Evolutionary conservation across 2,329 filamentous ascomycete genomes (phyloP).

Genomic region (Hansfordia pulvinata): DNA sequence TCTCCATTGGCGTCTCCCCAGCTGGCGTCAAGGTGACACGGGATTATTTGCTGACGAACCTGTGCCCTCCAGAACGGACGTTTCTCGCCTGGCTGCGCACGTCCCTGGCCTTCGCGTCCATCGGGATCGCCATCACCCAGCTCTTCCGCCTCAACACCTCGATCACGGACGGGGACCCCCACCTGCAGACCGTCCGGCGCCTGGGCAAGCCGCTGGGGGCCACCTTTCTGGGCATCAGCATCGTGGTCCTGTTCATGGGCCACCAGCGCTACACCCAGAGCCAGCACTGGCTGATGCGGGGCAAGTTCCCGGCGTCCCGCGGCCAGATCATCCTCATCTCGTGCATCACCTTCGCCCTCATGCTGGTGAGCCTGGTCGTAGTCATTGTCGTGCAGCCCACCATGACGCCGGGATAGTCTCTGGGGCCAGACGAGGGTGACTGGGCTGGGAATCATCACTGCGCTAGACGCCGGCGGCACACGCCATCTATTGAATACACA

Average conservation of each 20-base stretch:
- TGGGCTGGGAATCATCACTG: too few relatives aligned
- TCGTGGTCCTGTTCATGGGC: constrained; percentile 61
- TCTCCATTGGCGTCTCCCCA: too few relatives aligned
- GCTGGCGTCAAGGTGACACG: constrained; percentile 5
- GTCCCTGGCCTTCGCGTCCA: constrained; percentile 67
- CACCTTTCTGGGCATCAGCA: constrained; percentile 63
- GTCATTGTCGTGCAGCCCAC: constrained; percentile 39
- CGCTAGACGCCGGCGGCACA: too few relatives aligned
- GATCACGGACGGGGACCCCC: constrained; percentile 25
- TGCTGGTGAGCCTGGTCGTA: constrained; percentile 44
- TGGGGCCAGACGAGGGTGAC: neutral
- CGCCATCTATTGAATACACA: too few relatives aligned
- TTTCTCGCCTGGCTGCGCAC: constrained; percentile 80
- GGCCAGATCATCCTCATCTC: constrained; percentile 62
- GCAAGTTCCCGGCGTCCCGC: constrained; percentile 68
- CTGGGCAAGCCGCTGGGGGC: constrained; percentile 64
- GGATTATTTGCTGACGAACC: neutral
- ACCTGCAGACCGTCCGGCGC: constrained; percentile 35
- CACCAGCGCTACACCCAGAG: constrained; percentile 68
- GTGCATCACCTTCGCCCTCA: constrained; percentile 48
- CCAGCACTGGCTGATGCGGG: constrained; percentile 67
- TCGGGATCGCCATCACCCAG: constrained; percentile 74
- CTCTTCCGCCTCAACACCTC: constrained; percentile 71
- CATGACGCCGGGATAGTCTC: neutral
- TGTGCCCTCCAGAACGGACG: constrained; percentile 50